Percentiles rank a stretch among this genome's conserved stretches.
These are phyloP conservation scores for Thuja plicata DNA, from an alignment of 83 land plant species.

Conservation along the genomic window DNA sequence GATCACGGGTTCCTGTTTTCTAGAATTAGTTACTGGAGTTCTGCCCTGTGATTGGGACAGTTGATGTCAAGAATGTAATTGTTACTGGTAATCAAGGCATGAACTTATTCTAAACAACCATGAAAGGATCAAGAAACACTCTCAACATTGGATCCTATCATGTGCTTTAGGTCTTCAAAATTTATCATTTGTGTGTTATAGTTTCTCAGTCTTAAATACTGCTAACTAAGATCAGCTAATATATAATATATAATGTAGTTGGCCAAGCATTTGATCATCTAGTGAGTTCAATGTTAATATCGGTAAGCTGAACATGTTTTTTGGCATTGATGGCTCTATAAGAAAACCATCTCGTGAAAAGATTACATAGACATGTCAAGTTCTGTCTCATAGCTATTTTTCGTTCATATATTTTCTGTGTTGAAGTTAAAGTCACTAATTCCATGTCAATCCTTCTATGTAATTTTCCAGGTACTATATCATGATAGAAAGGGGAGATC, in stretches of 20 bases:
- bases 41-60: not conserved
- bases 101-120: not conserved
- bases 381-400: not conserved
- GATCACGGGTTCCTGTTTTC: not conserved
- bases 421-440: not conserved
- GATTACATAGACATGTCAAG: not conserved
- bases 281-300: not conserved
- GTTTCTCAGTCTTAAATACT: not conserved
- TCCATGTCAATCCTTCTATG: not conserved
- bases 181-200: not conserved
- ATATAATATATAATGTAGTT: not conserved
- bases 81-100: not conserved
- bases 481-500: constrained; percentile 22
- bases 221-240: not conserved
- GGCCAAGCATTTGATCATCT: not conserved
- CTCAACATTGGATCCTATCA: not conserved
- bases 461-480: constrained; percentile 45
- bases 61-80: not conserved
- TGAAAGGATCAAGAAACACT: not conserved
- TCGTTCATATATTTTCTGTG: not conserved
- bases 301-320: not conserved
- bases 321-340: not conserved
- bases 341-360: not conserved
- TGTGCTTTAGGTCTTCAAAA: not conserved
- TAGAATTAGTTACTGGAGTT: not conserved